A percentile compares a stretch with the other conserved stretches of the same genome.
These are phyloP conservation scores for Leucocoprinus birnbaumii DNA, from an alignment of 768 basidiomycete genomes.

Conservation along the genomic window DNA sequence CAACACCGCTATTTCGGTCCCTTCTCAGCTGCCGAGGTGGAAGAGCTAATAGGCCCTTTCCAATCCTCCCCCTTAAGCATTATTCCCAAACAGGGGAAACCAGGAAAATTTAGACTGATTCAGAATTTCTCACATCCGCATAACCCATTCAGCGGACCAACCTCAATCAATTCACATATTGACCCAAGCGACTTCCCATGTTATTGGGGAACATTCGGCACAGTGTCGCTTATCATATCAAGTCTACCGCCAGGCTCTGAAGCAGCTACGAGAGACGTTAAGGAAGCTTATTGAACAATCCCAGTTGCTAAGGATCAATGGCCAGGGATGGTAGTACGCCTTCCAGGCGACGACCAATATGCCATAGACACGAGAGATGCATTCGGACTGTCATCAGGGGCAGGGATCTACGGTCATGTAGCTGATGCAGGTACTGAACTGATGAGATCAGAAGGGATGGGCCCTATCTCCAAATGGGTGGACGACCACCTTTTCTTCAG, in stretches of 20 bases:
- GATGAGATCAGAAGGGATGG: constrained; percentile 19
- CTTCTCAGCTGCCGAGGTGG: not conserved
- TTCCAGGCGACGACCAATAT: constrained; percentile 19
- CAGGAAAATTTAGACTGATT: constrained; percentile 27
- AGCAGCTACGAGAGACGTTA: constrained; percentile 30
- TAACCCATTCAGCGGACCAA: not conserved
- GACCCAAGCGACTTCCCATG: constrained; percentile 32
- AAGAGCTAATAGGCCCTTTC: constrained; percentile 29
- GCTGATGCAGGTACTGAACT: constrained; percentile 22
- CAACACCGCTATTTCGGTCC: constrained; percentile 30
- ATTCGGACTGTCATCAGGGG: constrained; percentile 24
- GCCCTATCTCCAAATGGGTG: constrained; percentile 26
- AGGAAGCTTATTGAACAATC: constrained; percentile 36
- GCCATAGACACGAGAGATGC: constrained; percentile 23
- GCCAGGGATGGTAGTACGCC: constrained; percentile 29
- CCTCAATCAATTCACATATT: constrained; percentile 33
- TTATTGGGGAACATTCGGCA: constrained; percentile 41
- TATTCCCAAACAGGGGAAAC: constrained; percentile 31
- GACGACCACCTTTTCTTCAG: constrained; percentile 27
- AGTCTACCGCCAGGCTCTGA: constrained; percentile 23
- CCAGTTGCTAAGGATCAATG: constrained; percentile 32
- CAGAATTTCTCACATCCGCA: constrained; percentile 36
- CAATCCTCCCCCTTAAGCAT: constrained; percentile 34
- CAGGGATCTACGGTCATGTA: constrained; percentile 23
- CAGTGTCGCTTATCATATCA: constrained; percentile 24